These are phyloP conservation scores for Candida frijolesensis DNA, from an alignment of 1,139 yeast genomes.

Conservation along the genomic window DNA sequence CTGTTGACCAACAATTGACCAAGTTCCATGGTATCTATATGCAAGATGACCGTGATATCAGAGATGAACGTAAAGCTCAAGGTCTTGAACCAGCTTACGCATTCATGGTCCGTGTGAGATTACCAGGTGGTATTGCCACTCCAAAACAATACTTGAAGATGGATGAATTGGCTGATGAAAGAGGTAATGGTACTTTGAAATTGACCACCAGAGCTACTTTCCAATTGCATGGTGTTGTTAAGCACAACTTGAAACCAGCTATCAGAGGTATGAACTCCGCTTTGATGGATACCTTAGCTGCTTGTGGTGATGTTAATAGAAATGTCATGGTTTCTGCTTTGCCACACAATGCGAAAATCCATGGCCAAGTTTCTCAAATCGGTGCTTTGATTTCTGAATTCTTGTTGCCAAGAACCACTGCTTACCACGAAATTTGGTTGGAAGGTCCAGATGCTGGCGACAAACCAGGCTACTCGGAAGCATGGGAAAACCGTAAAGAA, in stretches of 20 bases:
- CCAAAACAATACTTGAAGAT: conserved; percentile 87
- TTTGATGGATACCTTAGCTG: conserved; percentile 92
- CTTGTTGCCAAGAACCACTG: conserved; percentile 87
- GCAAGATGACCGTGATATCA: conserved; percentile 97
- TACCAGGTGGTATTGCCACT: conserved; percentile 90
- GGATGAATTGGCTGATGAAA: conserved; percentile 77
- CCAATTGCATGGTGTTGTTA: conserved; percentile 94
- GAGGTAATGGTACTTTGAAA: conserved; percentile 94
- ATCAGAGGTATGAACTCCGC: conserved; percentile 92
- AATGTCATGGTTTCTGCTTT: conserved; percentile 91
- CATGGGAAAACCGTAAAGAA: conserved; percentile 71
- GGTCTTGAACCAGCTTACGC: conserved; percentile 95
- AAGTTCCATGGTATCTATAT: conserved; percentile 98
- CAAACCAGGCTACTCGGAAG: conserved; percentile 63
- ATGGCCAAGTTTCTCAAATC: conserved; percentile 65
- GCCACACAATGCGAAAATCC: conserved; percentile 83
- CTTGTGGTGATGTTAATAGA: conserved; percentile 98
- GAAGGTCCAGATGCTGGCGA: conserved; percentile 83
- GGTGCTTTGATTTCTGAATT: conserved; percentile 76
- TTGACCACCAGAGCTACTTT: conserved; percentile 96
- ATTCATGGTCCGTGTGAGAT: conserved; percentile 94
- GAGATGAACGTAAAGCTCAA: conserved; percentile 88
- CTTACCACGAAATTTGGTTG: conserved; percentile 96
- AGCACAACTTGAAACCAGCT: conserved; percentile 85
- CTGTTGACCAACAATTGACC: conserved; percentile 92